Conservation (phyloP, 2,329 filamentous ascomycete genomes). For the Penicillium olsonii region DNA sequence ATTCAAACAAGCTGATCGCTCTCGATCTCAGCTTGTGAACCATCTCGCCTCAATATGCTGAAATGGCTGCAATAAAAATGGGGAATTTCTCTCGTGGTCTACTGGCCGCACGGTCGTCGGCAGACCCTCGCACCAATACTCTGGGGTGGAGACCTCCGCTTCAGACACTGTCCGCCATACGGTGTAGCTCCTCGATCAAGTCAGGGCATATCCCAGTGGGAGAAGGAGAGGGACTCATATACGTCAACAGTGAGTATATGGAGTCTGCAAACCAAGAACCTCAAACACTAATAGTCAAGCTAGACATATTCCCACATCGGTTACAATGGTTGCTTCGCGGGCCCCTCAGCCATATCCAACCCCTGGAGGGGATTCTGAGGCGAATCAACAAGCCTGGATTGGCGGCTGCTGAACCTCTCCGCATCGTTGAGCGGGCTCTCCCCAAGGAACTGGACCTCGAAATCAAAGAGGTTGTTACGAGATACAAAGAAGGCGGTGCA, state of each 20-base stretch:
- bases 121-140: slow-evolving; percentile 1
- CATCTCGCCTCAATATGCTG: not conserved
- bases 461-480: slow-evolving; percentile 78
- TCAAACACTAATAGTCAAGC: slow-evolving; percentile 7
- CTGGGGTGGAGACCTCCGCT: slow-evolving; percentile 17
- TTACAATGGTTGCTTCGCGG: slow-evolving; percentile 64
- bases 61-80: slow-evolving; percentile 23
- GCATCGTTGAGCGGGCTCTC: slow-evolving; percentile 62
- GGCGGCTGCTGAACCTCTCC: slow-evolving; percentile 57
- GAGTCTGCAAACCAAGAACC: slow-evolving; percentile 1
- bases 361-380: slow-evolving; percentile 53
- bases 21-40: not conserved
- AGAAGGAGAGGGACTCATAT: slow-evolving; percentile 79
- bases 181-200: slow-evolving; percentile 60
- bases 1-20: slow-evolving; percentile 1
- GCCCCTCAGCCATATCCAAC: slow-evolving; percentile 48
- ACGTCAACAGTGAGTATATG: slow-evolving; percentile 73
- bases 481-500: slow-evolving; percentile 87
- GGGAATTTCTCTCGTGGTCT: slow-evolving; percentile 11
- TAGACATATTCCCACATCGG: slow-evolving; percentile 81
- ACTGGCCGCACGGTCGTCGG: slow-evolving; percentile 6
- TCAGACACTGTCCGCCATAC: slow-evolving; percentile 7
- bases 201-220: slow-evolving; percentile 79
- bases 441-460: slow-evolving; percentile 64
- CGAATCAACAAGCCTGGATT: slow-evolving; percentile 54